These are phyloP conservation scores for Neopestalotiopsis clavispora DNA, from an alignment of 2,329 filamentous ascomycete genomes.

Conservation along the genomic window DNA sequence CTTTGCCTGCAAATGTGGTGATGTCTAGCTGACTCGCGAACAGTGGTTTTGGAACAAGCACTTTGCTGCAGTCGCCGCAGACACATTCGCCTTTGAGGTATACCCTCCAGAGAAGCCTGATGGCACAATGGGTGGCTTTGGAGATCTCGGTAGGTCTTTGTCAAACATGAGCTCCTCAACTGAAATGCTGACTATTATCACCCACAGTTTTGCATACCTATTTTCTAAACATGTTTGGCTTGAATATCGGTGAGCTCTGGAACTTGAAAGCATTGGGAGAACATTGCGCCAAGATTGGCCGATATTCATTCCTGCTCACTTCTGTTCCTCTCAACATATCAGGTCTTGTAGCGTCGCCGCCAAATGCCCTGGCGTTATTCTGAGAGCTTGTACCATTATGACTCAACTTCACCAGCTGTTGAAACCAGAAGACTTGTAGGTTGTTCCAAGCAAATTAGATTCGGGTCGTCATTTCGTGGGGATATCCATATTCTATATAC, in stretches of 20 bases:
- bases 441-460: neutral
- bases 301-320: constrained; percentile 47
- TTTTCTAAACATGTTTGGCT: constrained; percentile 19
- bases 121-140: constrained; percentile 13
- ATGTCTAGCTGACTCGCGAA: neutral
- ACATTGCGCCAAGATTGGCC: constrained; percentile 37
- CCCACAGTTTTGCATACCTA: constrained; percentile 17
- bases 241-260: constrained; percentile 29
- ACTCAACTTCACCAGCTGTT: no score
- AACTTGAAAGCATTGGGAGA: constrained; percentile 27
- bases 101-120: constrained; percentile 43
- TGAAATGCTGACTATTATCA: neutral
- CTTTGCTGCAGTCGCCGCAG: constrained; percentile 62
- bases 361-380: constrained; percentile 43
- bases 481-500: constrained; percentile 9
- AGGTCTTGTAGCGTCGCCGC: constrained; percentile 44
- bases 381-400: constrained; percentile 21
- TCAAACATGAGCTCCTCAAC: neutral
- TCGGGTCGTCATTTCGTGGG: neutral
- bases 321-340: constrained; percentile 46
- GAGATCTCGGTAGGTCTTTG: constrained; percentile 17
- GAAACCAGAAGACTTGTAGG: neutral
- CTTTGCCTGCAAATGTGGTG: neutral
- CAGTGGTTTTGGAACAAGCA: constrained; percentile 63
- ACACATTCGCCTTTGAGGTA: constrained; percentile 59